A percentile compares a stretch with the other conserved stretches of the same genome.
Evolutionary conservation across 345 rosid genomes (phyloP).

Genomic region (Brassica cretica): DNA sequence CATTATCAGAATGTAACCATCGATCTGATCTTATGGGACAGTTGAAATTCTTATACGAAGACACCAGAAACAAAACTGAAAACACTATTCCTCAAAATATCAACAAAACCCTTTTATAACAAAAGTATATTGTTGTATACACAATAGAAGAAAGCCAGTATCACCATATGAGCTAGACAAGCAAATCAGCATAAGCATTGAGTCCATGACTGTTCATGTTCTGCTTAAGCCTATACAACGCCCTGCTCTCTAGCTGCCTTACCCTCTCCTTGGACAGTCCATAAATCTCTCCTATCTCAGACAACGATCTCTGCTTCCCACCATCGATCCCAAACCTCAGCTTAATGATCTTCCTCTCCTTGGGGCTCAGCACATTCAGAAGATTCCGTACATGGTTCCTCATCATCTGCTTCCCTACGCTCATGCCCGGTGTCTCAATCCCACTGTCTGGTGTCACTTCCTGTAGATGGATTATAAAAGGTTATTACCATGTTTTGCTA

Average conservation of each 20-base stretch:
- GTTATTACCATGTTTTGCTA: neutral
- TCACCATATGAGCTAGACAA: slow-evolving; percentile 42
- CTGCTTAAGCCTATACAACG: slow-evolving; percentile 72
- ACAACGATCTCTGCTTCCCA: slow-evolving; percentile 57
- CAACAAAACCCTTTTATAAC: slow-evolving; percentile 25
- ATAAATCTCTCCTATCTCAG: slow-evolving; percentile 61
- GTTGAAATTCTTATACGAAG: neutral
- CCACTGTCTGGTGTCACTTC: slow-evolving; percentile 72
- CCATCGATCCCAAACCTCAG: slow-evolving; percentile 77
- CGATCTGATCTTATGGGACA: neutral
- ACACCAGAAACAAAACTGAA: slow-evolving; percentile 12
- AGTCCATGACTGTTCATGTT: slow-evolving; percentile 58
- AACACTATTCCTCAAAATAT: slow-evolving; percentile 23
- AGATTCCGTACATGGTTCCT: slow-evolving; percentile 65
- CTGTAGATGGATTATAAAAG: slow-evolving; percentile 34
- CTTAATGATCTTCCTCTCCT: slow-evolving; percentile 72
- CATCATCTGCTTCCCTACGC: slow-evolving; percentile 66
- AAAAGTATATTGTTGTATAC: slow-evolving; percentile 27
- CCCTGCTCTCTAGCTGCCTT: slow-evolving; percentile 75
- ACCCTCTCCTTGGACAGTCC: slow-evolving; percentile 78
- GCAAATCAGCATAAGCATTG: slow-evolving; percentile 59
- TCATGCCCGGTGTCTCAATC: slow-evolving; percentile 60
- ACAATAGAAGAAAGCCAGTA: slow-evolving; percentile 15
- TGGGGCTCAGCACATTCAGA: slow-evolving; percentile 50
- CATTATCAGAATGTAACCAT: neutral